These are phyloP conservation scores for Pseudogymnoascus sp. DNA, from an alignment of 2,329 filamentous ascomycete species.

Conservation along the genomic window DNA sequence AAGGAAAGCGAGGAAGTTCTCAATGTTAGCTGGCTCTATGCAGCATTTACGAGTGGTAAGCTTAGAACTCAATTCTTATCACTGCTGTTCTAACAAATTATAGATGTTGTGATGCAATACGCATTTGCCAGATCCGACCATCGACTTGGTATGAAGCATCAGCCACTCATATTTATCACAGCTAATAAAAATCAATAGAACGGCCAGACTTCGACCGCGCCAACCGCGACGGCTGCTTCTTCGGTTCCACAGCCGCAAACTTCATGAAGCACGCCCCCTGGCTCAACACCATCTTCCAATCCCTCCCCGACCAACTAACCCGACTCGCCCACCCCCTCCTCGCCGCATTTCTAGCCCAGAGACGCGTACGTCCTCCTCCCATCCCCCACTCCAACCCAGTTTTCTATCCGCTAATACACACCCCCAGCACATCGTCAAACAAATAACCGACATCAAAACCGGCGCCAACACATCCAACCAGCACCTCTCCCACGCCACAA, in stretches of 20 bases:
- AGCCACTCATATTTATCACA: neutral
- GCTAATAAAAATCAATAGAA: constrained; percentile 3
- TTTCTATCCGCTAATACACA: neutral
- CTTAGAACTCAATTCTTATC: neutral
- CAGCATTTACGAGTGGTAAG: constrained; percentile 17
- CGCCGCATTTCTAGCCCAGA: neutral
- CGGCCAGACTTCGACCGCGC: constrained; percentile 20
- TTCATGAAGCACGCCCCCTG: constrained; percentile 21
- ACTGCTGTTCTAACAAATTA: neutral
- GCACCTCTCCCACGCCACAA: neutral
- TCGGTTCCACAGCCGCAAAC: constrained; percentile 12
- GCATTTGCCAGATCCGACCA: constrained; percentile 23
- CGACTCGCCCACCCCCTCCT: neutral
- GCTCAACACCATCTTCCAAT: constrained; percentile 8
- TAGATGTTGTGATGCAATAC: constrained; percentile 28
- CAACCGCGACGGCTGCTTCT: constrained; percentile 16
- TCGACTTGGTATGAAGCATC: constrained; percentile 11
- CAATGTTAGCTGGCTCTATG: constrained; percentile 16
- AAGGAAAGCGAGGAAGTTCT: constrained; percentile 14
- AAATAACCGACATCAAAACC: constrained; percentile 4
- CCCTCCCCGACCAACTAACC: neutral
- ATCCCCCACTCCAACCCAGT: neutral
- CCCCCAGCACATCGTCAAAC: neutral
- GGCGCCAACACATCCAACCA: neutral
- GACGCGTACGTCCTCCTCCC: neutral